phyloP scores from a whole-genome alignment of 2,329 filamentous ascomycete species.

The Aspergillus caelatus region DNA sequence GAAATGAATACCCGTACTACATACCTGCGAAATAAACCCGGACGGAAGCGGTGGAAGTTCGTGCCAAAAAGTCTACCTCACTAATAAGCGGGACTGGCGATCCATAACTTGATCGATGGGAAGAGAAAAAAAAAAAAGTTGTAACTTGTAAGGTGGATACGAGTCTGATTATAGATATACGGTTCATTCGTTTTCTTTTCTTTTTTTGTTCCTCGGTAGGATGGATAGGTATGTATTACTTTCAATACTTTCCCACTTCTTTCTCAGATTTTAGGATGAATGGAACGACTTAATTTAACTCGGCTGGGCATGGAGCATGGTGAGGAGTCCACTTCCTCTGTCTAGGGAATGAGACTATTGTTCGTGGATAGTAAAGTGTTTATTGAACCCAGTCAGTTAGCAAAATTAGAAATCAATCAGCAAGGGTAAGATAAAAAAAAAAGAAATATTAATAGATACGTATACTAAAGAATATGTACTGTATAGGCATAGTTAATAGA shows the following conservation, averaged over 20 bases:
- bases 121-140: background rate
- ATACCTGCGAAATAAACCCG: conserved; percentile 13
- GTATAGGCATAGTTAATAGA: background rate
- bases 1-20: conserved; percentile 1
- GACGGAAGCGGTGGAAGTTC: conserved; percentile 17
- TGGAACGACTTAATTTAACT: background rate
- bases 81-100: conserved; percentile 20
- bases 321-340: background rate
- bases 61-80: conserved; percentile 16
- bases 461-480: background rate
- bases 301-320: background rate
- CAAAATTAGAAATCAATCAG: background rate
- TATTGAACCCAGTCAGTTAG: background rate
- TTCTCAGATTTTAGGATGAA: background rate
- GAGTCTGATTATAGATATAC: too few species aligned
- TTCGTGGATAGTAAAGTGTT: background rate
- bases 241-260: background rate
- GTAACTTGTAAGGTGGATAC: background rate
- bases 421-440: background rate
- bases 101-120: conserved; percentile 18
- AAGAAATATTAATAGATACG: background rate
- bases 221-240: background rate
- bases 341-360: background rate
- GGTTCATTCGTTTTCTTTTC: background rate
- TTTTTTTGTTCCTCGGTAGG: background rate